Evolutionary conservation across 805 yeast species (phyloP).

Genomic region (Starmerella bombi): DNA sequence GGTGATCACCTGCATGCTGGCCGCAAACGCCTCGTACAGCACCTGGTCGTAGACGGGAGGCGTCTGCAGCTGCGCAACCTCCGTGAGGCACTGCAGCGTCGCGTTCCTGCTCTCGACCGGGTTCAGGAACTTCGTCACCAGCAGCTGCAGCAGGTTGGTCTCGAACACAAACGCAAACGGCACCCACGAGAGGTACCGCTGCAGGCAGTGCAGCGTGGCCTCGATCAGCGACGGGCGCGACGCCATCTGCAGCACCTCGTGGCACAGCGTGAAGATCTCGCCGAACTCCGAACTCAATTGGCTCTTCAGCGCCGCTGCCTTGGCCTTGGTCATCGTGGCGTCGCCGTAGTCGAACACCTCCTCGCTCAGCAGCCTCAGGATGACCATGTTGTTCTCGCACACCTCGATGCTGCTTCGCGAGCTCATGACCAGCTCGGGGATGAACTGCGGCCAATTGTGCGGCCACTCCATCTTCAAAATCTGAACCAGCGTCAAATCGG

Average conservation of each 20-base stretch:
- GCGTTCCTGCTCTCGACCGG: constrained; percentile 71
- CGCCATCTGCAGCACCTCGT: constrained; percentile 82
- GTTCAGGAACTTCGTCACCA: constrained; percentile 62
- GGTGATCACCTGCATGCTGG: constrained; percentile 56
- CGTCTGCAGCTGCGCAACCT: constrained; percentile 58
- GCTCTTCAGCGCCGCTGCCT: constrained; percentile 65
- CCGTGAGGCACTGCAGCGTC: constrained; percentile 85
- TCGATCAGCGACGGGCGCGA: constrained; percentile 68
- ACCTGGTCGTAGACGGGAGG: constrained; percentile 38
- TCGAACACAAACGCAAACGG: constrained; percentile 83
- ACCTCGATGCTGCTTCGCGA: constrained; percentile 78
- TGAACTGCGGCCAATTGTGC: constrained; percentile 92
- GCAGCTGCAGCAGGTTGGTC: constrained; percentile 59
- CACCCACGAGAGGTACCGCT: constrained; percentile 87
- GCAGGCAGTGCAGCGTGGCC: constrained; percentile 70
- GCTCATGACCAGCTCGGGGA: constrained; percentile 81
- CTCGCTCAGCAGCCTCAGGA: constrained; percentile 75
- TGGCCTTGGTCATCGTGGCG: constrained; percentile 93
- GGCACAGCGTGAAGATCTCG: constrained; percentile 85
- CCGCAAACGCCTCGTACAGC: constrained; percentile 56
- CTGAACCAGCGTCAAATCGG: constrained; percentile 86
- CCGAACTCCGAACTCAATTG: constrained; percentile 84
- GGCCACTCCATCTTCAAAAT: constrained; percentile 99
- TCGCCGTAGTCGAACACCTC: constrained; percentile 94
- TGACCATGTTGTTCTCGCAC: constrained; percentile 95